Percentiles rank a stretch among this genome's conserved stretches.
Conservation (phyloP, 108 stramenopile species). For the Ochromonas danica region DNA sequence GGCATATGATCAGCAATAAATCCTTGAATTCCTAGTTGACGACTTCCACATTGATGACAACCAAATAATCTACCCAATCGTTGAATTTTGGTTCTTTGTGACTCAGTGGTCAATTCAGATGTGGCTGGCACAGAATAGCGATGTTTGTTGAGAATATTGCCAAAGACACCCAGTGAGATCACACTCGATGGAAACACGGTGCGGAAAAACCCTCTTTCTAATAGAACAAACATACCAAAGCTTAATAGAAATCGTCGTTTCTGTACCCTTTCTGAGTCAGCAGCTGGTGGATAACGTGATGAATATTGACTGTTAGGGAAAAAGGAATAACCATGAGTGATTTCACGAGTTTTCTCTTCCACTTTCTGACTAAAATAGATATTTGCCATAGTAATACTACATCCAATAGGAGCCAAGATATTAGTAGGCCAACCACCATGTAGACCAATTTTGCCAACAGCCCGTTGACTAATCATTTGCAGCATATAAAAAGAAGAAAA, state of each 20-base stretch:
- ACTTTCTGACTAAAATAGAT: not conserved
- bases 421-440: not conserved
- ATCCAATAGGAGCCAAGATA: not conserved
- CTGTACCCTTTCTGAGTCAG: not conserved
- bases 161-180: not conserved
- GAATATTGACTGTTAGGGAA: no score
- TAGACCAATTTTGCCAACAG: not conserved
- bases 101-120: not conserved
- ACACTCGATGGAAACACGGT: not conserved
- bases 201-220: not conserved
- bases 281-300: not conserved
- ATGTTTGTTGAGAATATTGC: not conserved
- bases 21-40: not conserved
- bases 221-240: not conserved
- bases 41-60: constrained; percentile 36
- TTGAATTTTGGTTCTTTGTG: constrained; percentile 4
- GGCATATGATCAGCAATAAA: constrained; percentile 38
- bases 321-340: no score
- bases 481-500: constrained; percentile 3
- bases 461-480: not conserved
- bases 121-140: not conserved
- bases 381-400: not conserved
- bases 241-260: not conserved
- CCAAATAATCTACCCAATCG: not conserved
- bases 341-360: not conserved